phyloP scores from a whole-genome alignment of 1,284 basidiomycete genomes.

The Ganoderma resinaceum region DNA sequence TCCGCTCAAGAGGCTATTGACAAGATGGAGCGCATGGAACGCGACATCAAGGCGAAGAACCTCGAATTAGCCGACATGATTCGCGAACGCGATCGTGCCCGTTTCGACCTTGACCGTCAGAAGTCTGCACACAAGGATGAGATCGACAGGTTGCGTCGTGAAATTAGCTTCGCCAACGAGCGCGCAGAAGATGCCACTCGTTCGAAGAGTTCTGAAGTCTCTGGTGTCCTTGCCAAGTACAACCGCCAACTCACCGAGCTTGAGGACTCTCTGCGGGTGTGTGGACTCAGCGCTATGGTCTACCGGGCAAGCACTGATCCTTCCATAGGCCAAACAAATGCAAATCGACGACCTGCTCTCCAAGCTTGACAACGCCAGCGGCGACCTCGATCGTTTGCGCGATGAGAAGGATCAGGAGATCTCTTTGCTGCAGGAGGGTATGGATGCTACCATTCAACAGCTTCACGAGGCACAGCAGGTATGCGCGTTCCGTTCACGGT shows the following conservation, averaged over 20 bases:
- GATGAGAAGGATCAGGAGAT: conserved; percentile 99
- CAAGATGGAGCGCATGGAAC: conserved; percentile 99
- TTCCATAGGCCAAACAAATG: conserved; percentile 83
- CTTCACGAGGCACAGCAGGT: conserved; percentile 90
- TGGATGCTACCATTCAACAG: conserved; percentile 94
- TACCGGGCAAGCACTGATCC: conserved; percentile 18
- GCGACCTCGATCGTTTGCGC: conserved; percentile 80
- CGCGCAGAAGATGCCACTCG: conserved; percentile 94
- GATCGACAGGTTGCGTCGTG: conserved; percentile 90
- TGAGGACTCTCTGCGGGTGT: conserved; percentile 90
- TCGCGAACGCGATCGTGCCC: conserved; percentile 93
- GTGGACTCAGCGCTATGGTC: conserved; percentile 35
- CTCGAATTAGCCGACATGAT: conserved; percentile 99
- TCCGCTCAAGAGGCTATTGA: conserved; percentile 99
- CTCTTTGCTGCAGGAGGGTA: conserved; percentile 93
- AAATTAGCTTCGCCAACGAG: conserved; percentile 97
- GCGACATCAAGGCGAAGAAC: conserved; percentile 98
- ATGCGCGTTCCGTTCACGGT: conserved; percentile 25
- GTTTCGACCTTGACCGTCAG: conserved; percentile 96
- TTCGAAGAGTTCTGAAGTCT: conserved; percentile 94
- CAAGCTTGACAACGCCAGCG: conserved; percentile 79
- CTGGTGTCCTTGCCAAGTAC: conserved; percentile 89
- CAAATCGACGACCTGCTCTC: conserved; percentile 91
- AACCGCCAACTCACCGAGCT: conserved; percentile 96
- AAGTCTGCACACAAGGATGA: conserved; percentile 97